phyloP scores from a whole-genome alignment of 495 filamentous ascomycete genomes.

The Filosporella fistucella region DNA sequence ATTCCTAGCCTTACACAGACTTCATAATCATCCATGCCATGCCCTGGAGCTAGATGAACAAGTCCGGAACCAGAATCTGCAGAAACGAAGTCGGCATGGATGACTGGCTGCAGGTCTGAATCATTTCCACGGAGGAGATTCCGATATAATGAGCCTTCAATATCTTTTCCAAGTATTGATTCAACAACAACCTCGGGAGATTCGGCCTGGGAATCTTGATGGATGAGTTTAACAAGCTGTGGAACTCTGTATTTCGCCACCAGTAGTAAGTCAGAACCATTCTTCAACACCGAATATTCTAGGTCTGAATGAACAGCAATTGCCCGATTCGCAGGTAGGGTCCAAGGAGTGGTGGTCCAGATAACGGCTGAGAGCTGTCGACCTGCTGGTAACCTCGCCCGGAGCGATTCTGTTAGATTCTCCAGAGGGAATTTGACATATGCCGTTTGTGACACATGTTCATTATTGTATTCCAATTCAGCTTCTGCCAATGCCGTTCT shows the following conservation, averaged over 20 bases:
- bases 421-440: conserved; percentile 75
- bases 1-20: conserved; percentile 66
- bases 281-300: conserved; percentile 65
- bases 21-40: conserved; percentile 95
- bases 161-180: conserved; percentile 57
- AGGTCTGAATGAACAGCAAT: conserved; percentile 74
- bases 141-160: conserved; percentile 61
- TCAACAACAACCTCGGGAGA: conserved; percentile 42
- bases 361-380: conserved; percentile 66
- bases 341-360: conserved; percentile 99
- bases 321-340: conserved; percentile 85
- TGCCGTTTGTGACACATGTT: conserved; percentile 74
- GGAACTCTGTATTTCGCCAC: conserved; percentile 64
- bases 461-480: conserved; percentile 89
- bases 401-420: conserved; percentile 42
- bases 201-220: conserved; percentile 24
- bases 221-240: conserved; percentile 37
- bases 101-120: conserved; percentile 56
- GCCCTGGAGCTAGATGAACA: conserved; percentile 90
- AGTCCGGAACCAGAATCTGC: conserved; percentile 83
- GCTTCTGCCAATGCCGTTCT: conserved; percentile 91
- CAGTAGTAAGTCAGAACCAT: conserved; percentile 53
- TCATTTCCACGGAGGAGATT: conserved; percentile 55
- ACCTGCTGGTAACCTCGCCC: conserved; percentile 25
- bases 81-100: conserved; percentile 83